Evolutionary conservation across 2,329 filamentous ascomycete species (phyloP).

Genomic region (Fusarium zealandicum): DNA sequence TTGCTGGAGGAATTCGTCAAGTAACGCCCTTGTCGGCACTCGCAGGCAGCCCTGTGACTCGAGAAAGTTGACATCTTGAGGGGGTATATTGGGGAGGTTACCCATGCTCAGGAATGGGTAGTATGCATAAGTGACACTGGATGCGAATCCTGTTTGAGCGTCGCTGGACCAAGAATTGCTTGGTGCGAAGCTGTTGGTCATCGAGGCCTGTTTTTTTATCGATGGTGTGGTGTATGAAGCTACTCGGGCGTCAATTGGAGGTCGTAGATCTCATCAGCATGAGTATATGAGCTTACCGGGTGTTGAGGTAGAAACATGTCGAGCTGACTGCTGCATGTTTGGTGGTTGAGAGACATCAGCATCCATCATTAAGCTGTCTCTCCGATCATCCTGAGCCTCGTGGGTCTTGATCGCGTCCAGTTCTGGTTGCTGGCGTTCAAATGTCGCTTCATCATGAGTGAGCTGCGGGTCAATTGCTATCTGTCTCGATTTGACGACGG

Average conservation of each 20-base stretch:
- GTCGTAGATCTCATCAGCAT: too few species aligned
- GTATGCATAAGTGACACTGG: constrained; percentile 26
- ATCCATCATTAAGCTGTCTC: constrained; percentile 15
- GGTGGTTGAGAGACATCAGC: neutral
- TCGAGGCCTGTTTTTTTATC: neutral
- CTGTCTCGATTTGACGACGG: constrained; percentile 21
- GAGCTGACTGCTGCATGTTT: neutral
- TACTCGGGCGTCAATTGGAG: neutral
- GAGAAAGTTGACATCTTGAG: constrained; percentile 25
- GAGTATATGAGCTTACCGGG: constrained; percentile 1
- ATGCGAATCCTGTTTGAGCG: constrained; percentile 11
- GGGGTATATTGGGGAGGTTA: constrained; percentile 20
- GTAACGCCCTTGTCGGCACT: constrained; percentile 14
- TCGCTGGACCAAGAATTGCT: constrained; percentile 3
- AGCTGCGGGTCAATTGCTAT: constrained; percentile 1
- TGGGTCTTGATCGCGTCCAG: neutral
- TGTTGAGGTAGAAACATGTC: neutral
- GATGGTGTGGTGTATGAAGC: neutral
- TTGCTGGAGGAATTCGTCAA: constrained; percentile 27
- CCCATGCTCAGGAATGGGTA: constrained; percentile 25
- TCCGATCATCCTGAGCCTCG: neutral
- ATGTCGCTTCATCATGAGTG: neutral
- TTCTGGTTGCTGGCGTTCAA: neutral
- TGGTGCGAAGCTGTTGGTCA: neutral
- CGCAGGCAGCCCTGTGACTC: constrained; percentile 26